Conservation (phyloP, 768 basidiomycete species). For the Lenzites betulinus region DNA sequence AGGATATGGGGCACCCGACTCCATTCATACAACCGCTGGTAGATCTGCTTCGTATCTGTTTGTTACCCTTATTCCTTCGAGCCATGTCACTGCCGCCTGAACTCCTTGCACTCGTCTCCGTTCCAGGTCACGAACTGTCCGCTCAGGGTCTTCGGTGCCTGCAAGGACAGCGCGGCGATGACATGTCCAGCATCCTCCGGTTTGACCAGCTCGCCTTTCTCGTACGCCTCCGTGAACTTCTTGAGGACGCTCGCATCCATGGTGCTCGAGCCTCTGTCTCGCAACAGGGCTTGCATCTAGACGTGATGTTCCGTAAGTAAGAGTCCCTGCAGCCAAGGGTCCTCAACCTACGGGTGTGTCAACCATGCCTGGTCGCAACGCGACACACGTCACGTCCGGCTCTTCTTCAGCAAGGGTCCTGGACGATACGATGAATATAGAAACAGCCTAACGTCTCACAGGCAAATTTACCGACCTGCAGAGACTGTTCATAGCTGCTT, state of each 20-base stretch:
- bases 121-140: conserved; percentile 87
- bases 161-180: conserved; percentile 73
- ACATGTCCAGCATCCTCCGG: conserved; percentile 78
- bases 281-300: conserved; percentile 72
- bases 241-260: conserved; percentile 61
- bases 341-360: conserved; percentile 61
- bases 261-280: conserved; percentile 48
- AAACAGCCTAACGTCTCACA: neutral
- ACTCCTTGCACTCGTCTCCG: conserved; percentile 63
- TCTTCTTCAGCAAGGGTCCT: conserved; percentile 90
- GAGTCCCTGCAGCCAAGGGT: conserved; percentile 20
- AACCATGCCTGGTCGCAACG: conserved; percentile 86
- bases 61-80: neutral
- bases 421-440: neutral
- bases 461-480: conserved; percentile 52
- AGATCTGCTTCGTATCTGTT: neutral
- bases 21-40: neutral
- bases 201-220: conserved; percentile 69
- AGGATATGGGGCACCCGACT: too few species aligned
- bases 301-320: neutral
- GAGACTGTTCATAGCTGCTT: conserved; percentile 89
- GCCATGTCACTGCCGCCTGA: conserved; percentile 36
- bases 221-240: conserved; percentile 58
- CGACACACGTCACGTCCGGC: conserved; percentile 68
- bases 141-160: conserved; percentile 59